Conservation (phyloP, 2,329 filamentous ascomycete species). For the Seiridium unicorne region DNA sequence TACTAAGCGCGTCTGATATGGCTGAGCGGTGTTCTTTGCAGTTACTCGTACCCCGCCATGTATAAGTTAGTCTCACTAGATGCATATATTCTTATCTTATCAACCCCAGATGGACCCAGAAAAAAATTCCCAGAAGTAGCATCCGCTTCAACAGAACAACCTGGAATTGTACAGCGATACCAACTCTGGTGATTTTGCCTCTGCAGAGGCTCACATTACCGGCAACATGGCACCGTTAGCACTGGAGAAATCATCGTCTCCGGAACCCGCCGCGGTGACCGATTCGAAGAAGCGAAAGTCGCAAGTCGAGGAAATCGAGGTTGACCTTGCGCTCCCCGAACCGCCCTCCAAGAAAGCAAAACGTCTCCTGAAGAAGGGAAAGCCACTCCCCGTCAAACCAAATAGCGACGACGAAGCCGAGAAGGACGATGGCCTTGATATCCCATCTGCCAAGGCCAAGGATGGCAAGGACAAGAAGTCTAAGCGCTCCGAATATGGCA, state of each 20-base stretch:
- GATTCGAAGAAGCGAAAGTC: constrained; percentile 70
- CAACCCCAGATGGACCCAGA: constrained; percentile 26
- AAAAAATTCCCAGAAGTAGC: constrained; percentile 21
- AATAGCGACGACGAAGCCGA: constrained; percentile 39
- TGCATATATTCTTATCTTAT: constrained; percentile 26
- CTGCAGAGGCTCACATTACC: not conserved
- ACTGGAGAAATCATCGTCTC: constrained; percentile 7
- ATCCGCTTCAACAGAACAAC: too few species aligned
- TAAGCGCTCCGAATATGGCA: constrained; percentile 73
- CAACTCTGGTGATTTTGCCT: not conserved
- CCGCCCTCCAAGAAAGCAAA: constrained; percentile 93
- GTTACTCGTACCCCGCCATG: not conserved
- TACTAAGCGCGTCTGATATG: too few species aligned
- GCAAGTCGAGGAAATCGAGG: constrained; percentile 72
- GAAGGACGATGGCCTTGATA: constrained; percentile 27
- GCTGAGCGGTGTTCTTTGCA: too few species aligned
- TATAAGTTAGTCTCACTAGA: not conserved
- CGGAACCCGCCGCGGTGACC: constrained; percentile 9
- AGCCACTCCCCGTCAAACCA: constrained; percentile 49
- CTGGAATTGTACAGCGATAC: too few species aligned
- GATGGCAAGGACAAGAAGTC: constrained; percentile 43
- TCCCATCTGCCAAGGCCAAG: constrained; percentile 25
- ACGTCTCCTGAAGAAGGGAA: constrained; percentile 84
- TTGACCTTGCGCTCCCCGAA: constrained; percentile 86
- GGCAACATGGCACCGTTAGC: constrained; percentile 8